A percentile compares a stretch with the other conserved stretches of the same genome.
Evolutionary conservation across 2,329 filamentous ascomycete species (phyloP).

Genomic region (Colletotrichum phormii): DNA sequence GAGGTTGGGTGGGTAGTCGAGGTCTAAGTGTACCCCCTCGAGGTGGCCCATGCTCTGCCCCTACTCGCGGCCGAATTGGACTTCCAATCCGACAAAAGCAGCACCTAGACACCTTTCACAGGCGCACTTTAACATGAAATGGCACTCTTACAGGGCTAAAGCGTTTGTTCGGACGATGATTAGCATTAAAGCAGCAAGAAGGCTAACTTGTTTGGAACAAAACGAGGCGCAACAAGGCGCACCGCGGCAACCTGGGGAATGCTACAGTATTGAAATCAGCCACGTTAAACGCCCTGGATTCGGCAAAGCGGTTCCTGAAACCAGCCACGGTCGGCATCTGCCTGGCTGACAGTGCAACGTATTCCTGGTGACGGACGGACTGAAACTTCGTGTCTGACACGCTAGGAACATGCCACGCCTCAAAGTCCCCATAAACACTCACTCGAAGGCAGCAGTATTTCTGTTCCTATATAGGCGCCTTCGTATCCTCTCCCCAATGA

Average conservation of each 20-base stretch:
- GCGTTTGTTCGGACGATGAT: background rate
- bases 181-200: background rate
- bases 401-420: slow-evolving; percentile 14
- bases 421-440: slow-evolving; percentile 1
- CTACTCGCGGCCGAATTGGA: too few relatives aligned
- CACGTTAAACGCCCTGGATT: background rate
- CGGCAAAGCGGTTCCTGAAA: slow-evolving; percentile 34
- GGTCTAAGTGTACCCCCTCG: too few relatives aligned
- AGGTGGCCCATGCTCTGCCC: too few relatives aligned
- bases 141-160: background rate
- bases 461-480: slow-evolving; percentile 7
- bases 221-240: background rate
- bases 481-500: background rate
- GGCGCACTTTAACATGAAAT: background rate
- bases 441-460: slow-evolving; percentile 28
- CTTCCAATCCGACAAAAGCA: too few relatives aligned
- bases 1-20: too few relatives aligned
- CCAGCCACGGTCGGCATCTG: slow-evolving; percentile 28
- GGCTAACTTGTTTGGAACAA: background rate
- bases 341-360: background rate
- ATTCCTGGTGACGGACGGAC: slow-evolving; percentile 3
- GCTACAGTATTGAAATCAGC: slow-evolving; percentile 14
- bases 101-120: background rate
- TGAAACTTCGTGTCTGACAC: slow-evolving; percentile 31
- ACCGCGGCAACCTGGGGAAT: background rate